phyloP scores from a whole-genome alignment of 164 flowering plant genomes.

The Hamamelis virginiana region DNA sequence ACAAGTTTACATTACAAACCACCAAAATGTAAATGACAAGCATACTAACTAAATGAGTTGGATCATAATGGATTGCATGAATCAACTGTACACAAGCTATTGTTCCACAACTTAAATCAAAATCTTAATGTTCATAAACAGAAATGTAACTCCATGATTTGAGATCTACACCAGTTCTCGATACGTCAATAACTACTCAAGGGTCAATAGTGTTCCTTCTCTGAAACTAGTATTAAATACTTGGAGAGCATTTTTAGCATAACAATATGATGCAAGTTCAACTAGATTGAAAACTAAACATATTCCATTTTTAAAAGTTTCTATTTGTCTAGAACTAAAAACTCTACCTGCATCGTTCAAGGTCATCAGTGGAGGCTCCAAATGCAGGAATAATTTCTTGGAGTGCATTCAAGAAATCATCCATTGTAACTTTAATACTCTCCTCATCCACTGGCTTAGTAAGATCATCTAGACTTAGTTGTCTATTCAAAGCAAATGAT shows the following conservation, averaged over 20 bases:
- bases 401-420: constrained; percentile 81
- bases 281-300: background rate
- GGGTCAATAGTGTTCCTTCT: no score
- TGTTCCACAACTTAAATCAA: no score
- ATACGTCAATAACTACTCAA: no score
- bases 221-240: no score
- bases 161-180: no score
- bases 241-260: background rate
- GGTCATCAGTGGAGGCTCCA: constrained; percentile 97
- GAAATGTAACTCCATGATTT: no score
- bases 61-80: background rate
- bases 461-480: constrained; percentile 85
- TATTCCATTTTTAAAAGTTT: background rate
- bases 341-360: constrained; percentile 80
- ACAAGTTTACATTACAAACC: background rate
- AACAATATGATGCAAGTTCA: background rate
- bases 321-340: background rate
- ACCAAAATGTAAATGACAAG: background rate
- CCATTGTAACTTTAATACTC: constrained; percentile 91
- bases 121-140: no score
- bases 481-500: constrained; percentile 90
- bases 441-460: constrained; percentile 95
- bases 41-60: background rate
- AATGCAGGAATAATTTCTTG: constrained; percentile 87
- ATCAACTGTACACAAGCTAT: no score